These are phyloP conservation scores for Lagenidium giganteum DNA, from an alignment of 352 stramenopile genomes.

Conservation along the genomic window DNA sequence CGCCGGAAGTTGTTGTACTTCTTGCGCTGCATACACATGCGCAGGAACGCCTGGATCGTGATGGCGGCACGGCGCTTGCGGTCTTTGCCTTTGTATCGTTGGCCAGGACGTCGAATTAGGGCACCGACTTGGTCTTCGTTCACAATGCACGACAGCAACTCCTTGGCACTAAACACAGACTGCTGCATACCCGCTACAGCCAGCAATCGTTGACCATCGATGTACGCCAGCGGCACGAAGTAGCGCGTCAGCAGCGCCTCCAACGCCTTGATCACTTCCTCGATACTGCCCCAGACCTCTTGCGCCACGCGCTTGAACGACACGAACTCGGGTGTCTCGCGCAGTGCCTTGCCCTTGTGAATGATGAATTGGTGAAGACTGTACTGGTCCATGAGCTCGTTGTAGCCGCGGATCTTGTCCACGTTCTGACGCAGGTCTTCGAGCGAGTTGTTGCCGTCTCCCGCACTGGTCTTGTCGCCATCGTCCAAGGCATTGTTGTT, in stretches of 20 bases:
- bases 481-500: slow-evolving; percentile 12
- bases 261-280: slow-evolving; percentile 49
- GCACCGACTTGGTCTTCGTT: slow-evolving; percentile 75
- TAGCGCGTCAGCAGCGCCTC: slow-evolving; percentile 64
- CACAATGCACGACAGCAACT: slow-evolving; percentile 68
- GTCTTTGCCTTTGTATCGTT: slow-evolving; percentile 60
- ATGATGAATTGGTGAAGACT: slow-evolving; percentile 85
- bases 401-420: slow-evolving; percentile 65
- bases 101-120: slow-evolving; percentile 40
- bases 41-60: slow-evolving; percentile 50
- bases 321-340: slow-evolving; percentile 77
- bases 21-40: slow-evolving; percentile 39
- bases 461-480: slow-evolving; percentile 16
- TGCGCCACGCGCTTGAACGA: slow-evolving; percentile 61
- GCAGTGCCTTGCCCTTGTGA: slow-evolving; percentile 59
- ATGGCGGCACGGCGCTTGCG: slow-evolving; percentile 39
- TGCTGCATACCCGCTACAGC: slow-evolving; percentile 62
- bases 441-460: slow-evolving; percentile 21
- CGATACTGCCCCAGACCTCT: slow-evolving; percentile 67
- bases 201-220: slow-evolving; percentile 69
- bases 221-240: slow-evolving; percentile 73
- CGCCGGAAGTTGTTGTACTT: slow-evolving; percentile 26
- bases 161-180: slow-evolving; percentile 24
- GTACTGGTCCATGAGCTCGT: slow-evolving; percentile 55
- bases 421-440: slow-evolving; percentile 56